Conservation (phyloP, 768 basidiomycete genomes). For the Russula sp. region DNA sequence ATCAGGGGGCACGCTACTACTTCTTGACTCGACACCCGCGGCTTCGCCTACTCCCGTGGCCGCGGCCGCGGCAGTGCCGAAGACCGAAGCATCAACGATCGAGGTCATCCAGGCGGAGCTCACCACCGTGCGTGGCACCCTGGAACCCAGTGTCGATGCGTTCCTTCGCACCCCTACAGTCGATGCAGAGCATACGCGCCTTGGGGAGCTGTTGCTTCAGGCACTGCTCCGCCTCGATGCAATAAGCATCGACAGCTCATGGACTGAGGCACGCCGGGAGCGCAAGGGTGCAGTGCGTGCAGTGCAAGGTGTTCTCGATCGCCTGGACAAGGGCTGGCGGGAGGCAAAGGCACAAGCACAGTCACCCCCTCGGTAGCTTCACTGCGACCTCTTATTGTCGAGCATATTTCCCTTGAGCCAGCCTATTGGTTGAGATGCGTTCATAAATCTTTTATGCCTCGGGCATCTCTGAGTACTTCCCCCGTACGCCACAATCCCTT, state of each 20-base stretch:
- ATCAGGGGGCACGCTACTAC: constrained; percentile 58
- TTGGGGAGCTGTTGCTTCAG: constrained; percentile 82
- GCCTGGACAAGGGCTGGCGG: constrained; percentile 65
- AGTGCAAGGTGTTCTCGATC: constrained; percentile 77
- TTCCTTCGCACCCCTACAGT: constrained; percentile 33
- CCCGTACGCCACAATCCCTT: constrained; percentile 3
- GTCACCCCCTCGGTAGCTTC: constrained; percentile 3
- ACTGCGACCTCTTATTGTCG: neutral
- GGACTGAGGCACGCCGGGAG: constrained; percentile 70
- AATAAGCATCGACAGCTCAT: constrained; percentile 62
- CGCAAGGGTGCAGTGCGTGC: constrained; percentile 83
- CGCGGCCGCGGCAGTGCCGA: constrained; percentile 25
- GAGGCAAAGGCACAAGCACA: constrained; percentile 17
- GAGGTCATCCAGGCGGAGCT: constrained; percentile 49
- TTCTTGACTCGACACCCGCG: constrained; percentile 38
- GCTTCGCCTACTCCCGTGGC: constrained; percentile 25
- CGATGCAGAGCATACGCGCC: constrained; percentile 40
- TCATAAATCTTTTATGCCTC: neutral
- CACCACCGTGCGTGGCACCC: constrained; percentile 41
- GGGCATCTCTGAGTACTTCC: neutral
- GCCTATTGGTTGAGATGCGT: neutral
- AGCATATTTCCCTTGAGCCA: neutral
- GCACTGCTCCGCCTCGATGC: constrained; percentile 83
- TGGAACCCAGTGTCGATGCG: constrained; percentile 48
- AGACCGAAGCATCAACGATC: constrained; percentile 47